Percentiles rank a stretch among this genome's conserved stretches.
Conservation (phyloP, 2,329 filamentous ascomycete species). For the Claviceps sp. region DNA sequence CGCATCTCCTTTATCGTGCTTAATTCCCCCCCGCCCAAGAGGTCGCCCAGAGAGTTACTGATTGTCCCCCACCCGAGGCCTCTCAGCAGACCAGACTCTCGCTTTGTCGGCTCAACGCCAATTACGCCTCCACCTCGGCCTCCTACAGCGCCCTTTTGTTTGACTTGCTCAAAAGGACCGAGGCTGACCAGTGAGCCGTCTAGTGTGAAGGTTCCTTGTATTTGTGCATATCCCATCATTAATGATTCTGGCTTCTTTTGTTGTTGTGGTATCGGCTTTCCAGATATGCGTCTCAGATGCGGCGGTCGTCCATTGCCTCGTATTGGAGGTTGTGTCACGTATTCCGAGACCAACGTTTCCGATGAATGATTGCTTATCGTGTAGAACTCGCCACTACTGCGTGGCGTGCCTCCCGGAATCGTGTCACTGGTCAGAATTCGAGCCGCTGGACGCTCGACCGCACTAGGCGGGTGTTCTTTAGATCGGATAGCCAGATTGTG, state of each 20-base stretch:
- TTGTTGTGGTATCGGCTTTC: constrained; percentile 27
- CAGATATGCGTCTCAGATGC: constrained; percentile 34
- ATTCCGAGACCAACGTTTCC: constrained; percentile 86
- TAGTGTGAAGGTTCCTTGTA: constrained; percentile 81
- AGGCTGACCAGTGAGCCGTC: constrained; percentile 87
- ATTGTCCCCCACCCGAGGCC: constrained; percentile 80
- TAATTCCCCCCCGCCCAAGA: constrained; percentile 75
- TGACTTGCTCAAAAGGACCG: constrained; percentile 85
- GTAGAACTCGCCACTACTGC: constrained; percentile 91
- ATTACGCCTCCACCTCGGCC: constrained; percentile 80
- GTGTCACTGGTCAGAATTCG: constrained; percentile 68
- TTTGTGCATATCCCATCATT: constrained; percentile 96
- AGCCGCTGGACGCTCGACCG: constrained; percentile 45
- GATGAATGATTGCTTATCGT: constrained; percentile 89
- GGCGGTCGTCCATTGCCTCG: constrained; percentile 25
- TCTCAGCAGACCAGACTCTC: constrained; percentile 66
- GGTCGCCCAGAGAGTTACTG: constrained; percentile 73
- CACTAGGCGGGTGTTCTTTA: constrained; percentile 33
- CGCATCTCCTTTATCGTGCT: constrained; percentile 96
- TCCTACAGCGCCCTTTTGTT: constrained; percentile 81
- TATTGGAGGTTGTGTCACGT: constrained; percentile 41
- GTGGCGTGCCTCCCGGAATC: constrained; percentile 58
- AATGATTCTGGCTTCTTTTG: constrained; percentile 56
- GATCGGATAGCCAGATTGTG: constrained; percentile 23
- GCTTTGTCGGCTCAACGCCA: constrained; percentile 60